Base-by-base conservation (phyloP, 2,329 filamentous ascomycete genomes). In the Colletotrichum scovillei region DNA sequence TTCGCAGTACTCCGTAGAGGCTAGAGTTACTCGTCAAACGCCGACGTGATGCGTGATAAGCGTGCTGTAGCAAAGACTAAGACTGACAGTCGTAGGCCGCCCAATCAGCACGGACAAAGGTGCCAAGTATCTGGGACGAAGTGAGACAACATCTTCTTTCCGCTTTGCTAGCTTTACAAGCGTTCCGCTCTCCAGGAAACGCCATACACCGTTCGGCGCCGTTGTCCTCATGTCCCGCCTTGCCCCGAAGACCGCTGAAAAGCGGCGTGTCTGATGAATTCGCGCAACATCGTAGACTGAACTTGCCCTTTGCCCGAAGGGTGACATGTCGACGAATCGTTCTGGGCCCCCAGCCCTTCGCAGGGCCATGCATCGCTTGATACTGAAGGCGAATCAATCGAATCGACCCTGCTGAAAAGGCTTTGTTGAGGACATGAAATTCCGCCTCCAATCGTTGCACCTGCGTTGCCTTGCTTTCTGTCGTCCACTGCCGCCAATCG, bases 141-240 rank as follows among this genome's bases (percentile, higher is more conserved):
- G 12, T 57, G n/a, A 73, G 67, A 72, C 67, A 72, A 30, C n/a
- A 49, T 32, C 35, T 26, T n/a, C 28, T 52, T 63, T 52, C 32
- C 26, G 19, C 38, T 28, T 57, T 30, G 24, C 16, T 67, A 9
- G 38, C 56, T 62, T 42, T 49, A 26, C 62, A 53, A 30, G 24
- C 46, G 60, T n/a, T 22, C 22, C 30, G 16, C 32, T 59, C 32
- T 32, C 22, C 52, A 28, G 60, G 49, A 30, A 55, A 30, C 52
- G 22, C 32, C 42, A 19, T 19, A 42, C 5, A 30, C 53, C 16
- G 63, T 32, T 52, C 32, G 32, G 30, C 49, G 52, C 52, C 35
- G 63, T 58, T 59, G 52, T 30, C 38, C 7, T 19, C 42, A 8
- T 49, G 42, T 49, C 42, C 16, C 42, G 16, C 42, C 16, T 49